phyloP scores from a whole-genome alignment of 2,329 filamentous ascomycete genomes.

The Clonostachys byssicola region DNA sequence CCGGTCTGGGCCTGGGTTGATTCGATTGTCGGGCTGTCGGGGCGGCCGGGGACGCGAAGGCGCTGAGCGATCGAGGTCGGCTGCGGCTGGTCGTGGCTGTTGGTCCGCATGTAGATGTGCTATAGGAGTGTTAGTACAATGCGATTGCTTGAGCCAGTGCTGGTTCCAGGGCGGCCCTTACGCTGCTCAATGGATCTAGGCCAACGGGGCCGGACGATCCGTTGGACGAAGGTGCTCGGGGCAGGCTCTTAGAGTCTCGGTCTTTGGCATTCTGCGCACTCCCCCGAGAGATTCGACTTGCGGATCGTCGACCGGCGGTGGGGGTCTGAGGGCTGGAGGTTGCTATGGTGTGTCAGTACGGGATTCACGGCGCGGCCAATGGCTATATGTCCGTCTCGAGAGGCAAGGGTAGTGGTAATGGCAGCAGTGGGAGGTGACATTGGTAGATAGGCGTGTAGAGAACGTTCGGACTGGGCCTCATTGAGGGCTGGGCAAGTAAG shows the following conservation, averaged over 20 bases:
- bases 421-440: too few species aligned
- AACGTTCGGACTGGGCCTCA: too few species aligned
- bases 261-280: conserved; percentile 43
- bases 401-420: too few species aligned
- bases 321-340: not conserved
- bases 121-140: conserved; percentile 3
- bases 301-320: conserved; percentile 6
- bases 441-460: too few species aligned
- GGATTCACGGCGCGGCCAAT: too few species aligned
- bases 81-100: conserved; percentile 28
- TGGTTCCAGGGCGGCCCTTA: too few species aligned
- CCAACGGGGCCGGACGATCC: not conserved
- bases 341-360: too few species aligned
- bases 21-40: conserved; percentile 46
- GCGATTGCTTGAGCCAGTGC: too few species aligned
- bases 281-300: conserved; percentile 42
- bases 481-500: too few species aligned
- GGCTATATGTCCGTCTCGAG: too few species aligned
- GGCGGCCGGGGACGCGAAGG: conserved; percentile 44
- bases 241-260: conserved; percentile 16
- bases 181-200: conserved; percentile 26
- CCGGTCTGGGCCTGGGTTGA: conserved; percentile 29
- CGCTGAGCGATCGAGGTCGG: conserved; percentile 50
- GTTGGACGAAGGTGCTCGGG: not conserved
- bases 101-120: conserved; percentile 34